A percentile compares a stretch with the other conserved stretches of the same genome.
These are phyloP conservation scores for Vitis rupestris DNA, from an alignment of 164 flowering plant species.

Conservation along the genomic window DNA sequence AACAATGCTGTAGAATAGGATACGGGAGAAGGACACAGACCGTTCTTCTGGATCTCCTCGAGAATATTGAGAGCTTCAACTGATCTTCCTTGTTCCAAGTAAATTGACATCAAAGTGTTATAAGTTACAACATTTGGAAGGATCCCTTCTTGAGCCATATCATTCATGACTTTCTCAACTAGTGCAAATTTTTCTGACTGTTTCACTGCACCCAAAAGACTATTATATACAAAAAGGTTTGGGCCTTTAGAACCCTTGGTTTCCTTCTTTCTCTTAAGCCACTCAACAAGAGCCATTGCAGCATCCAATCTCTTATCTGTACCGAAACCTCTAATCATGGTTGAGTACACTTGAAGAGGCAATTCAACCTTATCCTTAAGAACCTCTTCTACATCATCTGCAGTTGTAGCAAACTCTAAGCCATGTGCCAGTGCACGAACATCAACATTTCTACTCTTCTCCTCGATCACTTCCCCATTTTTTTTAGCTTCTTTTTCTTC, in stretches of 20 bases:
- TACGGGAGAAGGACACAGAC: conserved; percentile 63
- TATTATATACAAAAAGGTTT: conserved; percentile 76
- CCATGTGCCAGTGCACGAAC: conserved; percentile 63
- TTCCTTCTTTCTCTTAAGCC: conserved; percentile 76
- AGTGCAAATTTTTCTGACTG: conserved; percentile 39
- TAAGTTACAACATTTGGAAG: conserved; percentile 74
- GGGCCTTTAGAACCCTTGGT: conserved; percentile 39
- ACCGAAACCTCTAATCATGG: conserved; percentile 77
- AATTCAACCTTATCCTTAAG: conserved; percentile 56
- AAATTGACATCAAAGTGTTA: conserved; percentile 74
- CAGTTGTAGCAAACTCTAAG: conserved; percentile 51
- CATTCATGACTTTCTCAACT: conserved; percentile 53
- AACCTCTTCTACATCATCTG: conserved; percentile 78
- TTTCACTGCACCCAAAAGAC: conserved; percentile 80
- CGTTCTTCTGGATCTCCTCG: conserved; percentile 49
- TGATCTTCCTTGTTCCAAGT: conserved; percentile 54
- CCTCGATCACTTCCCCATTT: conserved; percentile 14
- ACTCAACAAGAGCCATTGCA: conserved; percentile 73
- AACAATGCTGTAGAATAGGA: conserved; percentile 79
- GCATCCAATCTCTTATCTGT: conserved; percentile 51
- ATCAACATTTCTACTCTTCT: conserved; percentile 44
- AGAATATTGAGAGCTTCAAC: conserved; percentile 59
- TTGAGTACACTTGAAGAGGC: conserved; percentile 72
- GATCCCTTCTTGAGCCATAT: conserved; percentile 64
- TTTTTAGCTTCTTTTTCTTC: not conserved